Evolutionary conservation across 768 basidiomycete species (phyloP).

Genomic region (Boletus fagicola): DNA sequence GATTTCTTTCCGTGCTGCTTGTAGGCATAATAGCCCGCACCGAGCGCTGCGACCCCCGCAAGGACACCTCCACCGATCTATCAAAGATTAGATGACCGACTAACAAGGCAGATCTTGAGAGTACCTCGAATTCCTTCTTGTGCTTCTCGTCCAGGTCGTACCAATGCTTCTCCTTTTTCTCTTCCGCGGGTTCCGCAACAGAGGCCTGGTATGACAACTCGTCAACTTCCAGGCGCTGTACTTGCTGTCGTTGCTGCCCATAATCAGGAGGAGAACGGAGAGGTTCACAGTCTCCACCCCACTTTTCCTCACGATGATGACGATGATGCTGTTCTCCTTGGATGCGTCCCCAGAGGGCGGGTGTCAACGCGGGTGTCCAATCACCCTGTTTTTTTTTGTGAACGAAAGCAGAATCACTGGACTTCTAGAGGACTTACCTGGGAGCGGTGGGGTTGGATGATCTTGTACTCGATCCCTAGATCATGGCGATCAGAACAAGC

Average conservation of each 20-base stretch:
- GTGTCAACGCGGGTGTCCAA: constrained; percentile 62
- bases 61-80: constrained; percentile 66
- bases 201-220: constrained; percentile 21
- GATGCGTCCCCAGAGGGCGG: constrained; percentile 66
- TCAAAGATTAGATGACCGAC: constrained; percentile 5
- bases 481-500: constrained; percentile 10
- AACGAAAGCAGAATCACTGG: background rate
- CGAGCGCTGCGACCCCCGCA: constrained; percentile 51
- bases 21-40: constrained; percentile 49
- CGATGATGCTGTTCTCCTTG: constrained; percentile 33
- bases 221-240: constrained; percentile 22
- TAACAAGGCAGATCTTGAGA: background rate
- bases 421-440: constrained; percentile 44
- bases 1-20: constrained; percentile 55
- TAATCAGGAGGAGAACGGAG: constrained; percentile 1
- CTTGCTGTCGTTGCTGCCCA: constrained; percentile 24
- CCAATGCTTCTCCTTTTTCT: constrained; percentile 56
- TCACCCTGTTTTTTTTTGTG: constrained; percentile 44
- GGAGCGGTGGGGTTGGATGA: constrained; percentile 69
- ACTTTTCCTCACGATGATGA: constrained; percentile 17
- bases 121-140: constrained; percentile 60
- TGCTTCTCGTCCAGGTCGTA: constrained; percentile 37
- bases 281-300: constrained; percentile 18
- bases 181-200: constrained; percentile 31
- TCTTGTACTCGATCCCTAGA: constrained; percentile 56